Conservation (phyloP, 345 rosid genomes). For the Salix purpurea region DNA sequence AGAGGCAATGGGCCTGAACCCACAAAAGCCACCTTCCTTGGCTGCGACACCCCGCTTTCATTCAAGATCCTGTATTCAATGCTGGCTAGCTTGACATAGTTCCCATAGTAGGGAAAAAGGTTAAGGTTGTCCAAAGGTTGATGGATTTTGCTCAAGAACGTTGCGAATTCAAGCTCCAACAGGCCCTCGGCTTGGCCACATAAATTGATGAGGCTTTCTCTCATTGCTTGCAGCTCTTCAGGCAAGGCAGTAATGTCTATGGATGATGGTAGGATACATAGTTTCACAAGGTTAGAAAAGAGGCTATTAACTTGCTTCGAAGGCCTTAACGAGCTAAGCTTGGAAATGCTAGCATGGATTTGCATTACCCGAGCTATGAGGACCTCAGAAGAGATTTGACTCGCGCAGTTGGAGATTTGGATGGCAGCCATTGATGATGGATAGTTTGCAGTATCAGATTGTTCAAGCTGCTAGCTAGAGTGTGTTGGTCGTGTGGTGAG, state of each 20-base stretch:
- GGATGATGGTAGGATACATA: conserved; percentile 22
- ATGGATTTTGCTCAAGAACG: conserved; percentile 18
- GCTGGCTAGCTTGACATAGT: no score
- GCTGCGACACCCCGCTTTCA: no score
- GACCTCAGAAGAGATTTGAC: no score
- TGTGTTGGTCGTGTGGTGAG: no score
- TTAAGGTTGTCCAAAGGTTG: conserved; percentile 26
- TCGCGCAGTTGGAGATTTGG: conserved; percentile 3
- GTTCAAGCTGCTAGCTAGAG: no score
- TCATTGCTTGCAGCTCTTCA: conserved; percentile 17
- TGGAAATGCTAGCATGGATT: no score
- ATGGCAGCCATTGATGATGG: conserved; percentile 27
- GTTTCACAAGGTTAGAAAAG: conserved; percentile 22
- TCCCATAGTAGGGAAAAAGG: conserved; percentile 8
- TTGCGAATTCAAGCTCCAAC: conserved; percentile 25
- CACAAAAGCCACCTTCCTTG: no score
- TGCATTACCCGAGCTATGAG: no score
- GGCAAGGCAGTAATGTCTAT: conserved; percentile 16
- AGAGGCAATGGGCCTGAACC: no score
- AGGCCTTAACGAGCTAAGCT: no score
- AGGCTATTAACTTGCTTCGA: neutral
- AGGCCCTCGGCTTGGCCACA: conserved; percentile 35
- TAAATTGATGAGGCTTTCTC: conserved; percentile 26
- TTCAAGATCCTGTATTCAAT: no score
- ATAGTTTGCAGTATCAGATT: no score